Evolutionary conservation across 768 basidiomycete genomes (phyloP), one percentile per base, ranked within the genome.

Genomic region (Rhodotorula taiwanensis): DNA sequence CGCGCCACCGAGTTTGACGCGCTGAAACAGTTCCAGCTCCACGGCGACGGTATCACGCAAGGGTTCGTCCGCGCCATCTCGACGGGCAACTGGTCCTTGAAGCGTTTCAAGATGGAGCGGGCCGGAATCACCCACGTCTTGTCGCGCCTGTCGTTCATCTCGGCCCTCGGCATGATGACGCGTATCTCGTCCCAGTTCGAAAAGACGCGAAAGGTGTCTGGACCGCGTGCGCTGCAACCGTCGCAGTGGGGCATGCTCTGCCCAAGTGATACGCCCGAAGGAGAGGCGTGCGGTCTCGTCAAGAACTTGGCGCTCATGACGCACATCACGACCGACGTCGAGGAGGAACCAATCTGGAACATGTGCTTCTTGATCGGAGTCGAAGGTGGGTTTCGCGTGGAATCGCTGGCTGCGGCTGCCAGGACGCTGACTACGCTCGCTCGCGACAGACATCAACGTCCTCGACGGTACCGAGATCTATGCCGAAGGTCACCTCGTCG

Each of bases 281-380:
- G 95, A 74, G 95, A 99, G 78, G 95, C 95, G 23, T 99, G 95
- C 74, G 95, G 95, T 30, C 79, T 99, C 62, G 95, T 99, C 50
- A 99, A 99, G 80, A 99, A 99, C 77, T 78, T 99, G 66, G 95
- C 95, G 5, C 80, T 99, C 21, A 99, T 99, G 95, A 98, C 95
- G 5, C 94, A 99, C 76, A 98, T 99, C 75, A 99, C 95, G 14
- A 98, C 95, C 45, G 95, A 98, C 75, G 94, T 92, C 34, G 92
- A 94, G 64, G 95, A 99, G 75, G 89, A 86, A 63, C 93, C 94
- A 2, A 88, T 99, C 58, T 83, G 89, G 67, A 83, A 86, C 62
- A 79, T 97, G 39, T 85, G 89, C 8, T 93, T 86, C 76, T 86
- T 95, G 84, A 83, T 98, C n/a, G 95, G 95, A 33, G 88, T 98